Evolutionary conservation across 2,329 filamentous ascomycete species (phyloP).

Genomic region (Onygenales sp.): DNA sequence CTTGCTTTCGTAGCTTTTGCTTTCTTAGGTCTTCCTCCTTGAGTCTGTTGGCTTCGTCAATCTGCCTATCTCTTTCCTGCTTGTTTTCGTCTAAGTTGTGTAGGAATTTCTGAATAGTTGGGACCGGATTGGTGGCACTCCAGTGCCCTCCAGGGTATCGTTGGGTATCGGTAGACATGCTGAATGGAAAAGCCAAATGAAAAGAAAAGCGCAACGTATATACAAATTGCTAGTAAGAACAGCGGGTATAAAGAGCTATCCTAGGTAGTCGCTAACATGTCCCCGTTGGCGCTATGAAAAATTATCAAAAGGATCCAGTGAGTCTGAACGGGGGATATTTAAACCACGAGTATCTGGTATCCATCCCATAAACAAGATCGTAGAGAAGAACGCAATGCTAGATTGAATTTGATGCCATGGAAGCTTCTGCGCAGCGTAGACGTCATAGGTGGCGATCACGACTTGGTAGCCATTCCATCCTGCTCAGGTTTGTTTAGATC

Average conservation of each 20-base stretch:
- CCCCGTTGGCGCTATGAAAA: not conserved
- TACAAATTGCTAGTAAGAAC: not conserved
- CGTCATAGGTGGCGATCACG: conserved; percentile 1
- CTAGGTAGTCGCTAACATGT: not conserved
- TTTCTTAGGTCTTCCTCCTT: conserved; percentile 23
- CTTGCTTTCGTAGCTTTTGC: conserved; percentile 18
- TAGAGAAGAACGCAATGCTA: not conserved
- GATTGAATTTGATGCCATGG: not conserved
- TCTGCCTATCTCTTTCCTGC: conserved; percentile 59
- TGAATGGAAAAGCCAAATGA: not conserved
- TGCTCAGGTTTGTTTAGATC: too few relatives aligned
- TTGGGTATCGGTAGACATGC: conserved; percentile 18
- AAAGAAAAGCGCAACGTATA: not conserved
- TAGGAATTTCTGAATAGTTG: conserved; percentile 78
- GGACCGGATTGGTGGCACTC: conserved; percentile 73
- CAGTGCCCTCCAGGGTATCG: conserved; percentile 59
- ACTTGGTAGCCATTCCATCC: too few relatives aligned
- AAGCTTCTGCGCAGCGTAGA: not conserved
- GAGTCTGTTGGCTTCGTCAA: conserved; percentile 49
- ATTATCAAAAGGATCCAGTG: not conserved
- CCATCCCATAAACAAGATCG: not conserved
- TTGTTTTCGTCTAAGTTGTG: conserved; percentile 71
- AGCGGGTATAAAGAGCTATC: not conserved
- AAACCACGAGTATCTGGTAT: not conserved
- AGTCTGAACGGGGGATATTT: not conserved